These are phyloP conservation scores for Urtica urens DNA, from an alignment of 306 rosid species.

Conservation along the genomic window DNA sequence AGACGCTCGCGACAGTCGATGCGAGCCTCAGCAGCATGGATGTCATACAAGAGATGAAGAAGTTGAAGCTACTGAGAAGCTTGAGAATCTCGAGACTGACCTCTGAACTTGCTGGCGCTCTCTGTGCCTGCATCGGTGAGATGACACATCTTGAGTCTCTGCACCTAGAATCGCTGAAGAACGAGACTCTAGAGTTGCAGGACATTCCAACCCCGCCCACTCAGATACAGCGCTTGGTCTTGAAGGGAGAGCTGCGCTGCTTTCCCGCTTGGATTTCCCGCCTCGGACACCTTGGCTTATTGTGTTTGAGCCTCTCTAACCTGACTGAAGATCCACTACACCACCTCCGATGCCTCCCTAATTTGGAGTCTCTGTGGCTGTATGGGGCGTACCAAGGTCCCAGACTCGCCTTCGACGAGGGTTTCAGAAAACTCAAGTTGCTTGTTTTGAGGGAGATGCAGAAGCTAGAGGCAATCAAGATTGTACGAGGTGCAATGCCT, in stretches of 20 bases:
- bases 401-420: conserved; percentile 9
- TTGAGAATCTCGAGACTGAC: not conserved
- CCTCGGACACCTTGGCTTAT: conserved; percentile 12
- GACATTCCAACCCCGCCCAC: not conserved
- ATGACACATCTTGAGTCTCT: conserved; percentile 19
- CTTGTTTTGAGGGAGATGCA: conserved; percentile 1
- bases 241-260: not conserved
- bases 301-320: conserved; percentile 13
- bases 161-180: not conserved
- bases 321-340: conserved; percentile 14
- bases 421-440: conserved; percentile 12
- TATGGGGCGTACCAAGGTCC: conserved; percentile 13
- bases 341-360: conserved; percentile 6
- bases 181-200: conserved; percentile 18
- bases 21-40: not conserved
- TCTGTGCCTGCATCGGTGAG: conserved; percentile 3
- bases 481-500: conserved; percentile 16
- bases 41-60: not conserved
- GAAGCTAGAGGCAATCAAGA: conserved; percentile 3
- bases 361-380: conserved; percentile 4
- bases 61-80: not conserved
- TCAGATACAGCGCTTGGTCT: not conserved
- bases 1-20: not conserved
- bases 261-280: conserved; percentile 21
- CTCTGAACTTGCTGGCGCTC: not conserved